Base-by-base conservation (phyloP, 768 basidiomycete species). In the Astraeus odoratus region DNA sequence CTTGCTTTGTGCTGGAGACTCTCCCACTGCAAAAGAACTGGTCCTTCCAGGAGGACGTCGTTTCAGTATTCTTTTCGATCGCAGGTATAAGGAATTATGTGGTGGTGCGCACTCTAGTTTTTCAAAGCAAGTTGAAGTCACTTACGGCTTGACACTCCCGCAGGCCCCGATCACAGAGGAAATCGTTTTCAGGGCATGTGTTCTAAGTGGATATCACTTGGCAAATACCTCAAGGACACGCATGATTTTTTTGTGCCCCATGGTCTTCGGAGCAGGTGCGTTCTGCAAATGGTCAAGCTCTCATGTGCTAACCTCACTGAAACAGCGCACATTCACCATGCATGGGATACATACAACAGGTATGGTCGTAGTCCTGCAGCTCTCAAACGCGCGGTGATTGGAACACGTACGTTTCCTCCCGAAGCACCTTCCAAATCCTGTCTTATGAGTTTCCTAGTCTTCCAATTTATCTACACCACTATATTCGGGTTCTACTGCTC, bases 161-260 rank as follows among this genome's bases (percentile, higher is more conserved):
- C 48, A 93, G 91, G 93, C 76, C 3, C 95, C 95, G 0, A 63
- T 93, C 26, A 94, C 94, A 0, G 95, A 99, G 67, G 95, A 98
- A 63, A 47, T 96, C 20, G 87, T 90, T 7, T 98, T 96, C 60
- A 73, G 96, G 22, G 81, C 87, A 0, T 93, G 90, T 59, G 75
- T 95, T 23, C 69, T 96, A 16, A 69, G 83, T 2, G 73, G 81
- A 7, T 86, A 88, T 52, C 72, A 80, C 44, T 73, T 95, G 41
- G 76, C 82, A 0, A 79, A 78, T 15, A 70, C 72, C 2, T 74
- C 77, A 0, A 71, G 53, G 19, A 56, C 48, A 33, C 71, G 72
- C 27, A 81, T 94, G 73, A 76, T 96, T 39, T 86, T 90, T 52
- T 65, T 86, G 0, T 76, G 85, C 2, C 96, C 96, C 0, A 65